Base-by-base conservation (phyloP, 2,329 filamentous ascomycete genomes). In the Teratosphaeria gauchensis region DNA sequence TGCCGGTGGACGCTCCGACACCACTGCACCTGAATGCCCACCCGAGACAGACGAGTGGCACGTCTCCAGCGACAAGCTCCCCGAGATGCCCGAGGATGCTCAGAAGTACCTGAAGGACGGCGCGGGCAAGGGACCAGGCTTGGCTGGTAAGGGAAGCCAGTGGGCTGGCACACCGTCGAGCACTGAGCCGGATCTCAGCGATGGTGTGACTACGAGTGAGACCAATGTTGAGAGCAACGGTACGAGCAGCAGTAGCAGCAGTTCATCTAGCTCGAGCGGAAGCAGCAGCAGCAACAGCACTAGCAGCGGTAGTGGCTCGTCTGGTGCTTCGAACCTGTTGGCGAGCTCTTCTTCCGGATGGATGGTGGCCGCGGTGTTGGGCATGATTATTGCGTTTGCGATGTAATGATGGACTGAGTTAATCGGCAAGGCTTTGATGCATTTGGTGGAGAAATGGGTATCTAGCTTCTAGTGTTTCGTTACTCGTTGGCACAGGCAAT, bases 61-160 rank as follows among this genome's bases (percentile, higher is more conserved):
- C 51, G 81, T 86, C 53, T 66, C 64, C 62, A 75, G 79, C 61
- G 67, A 69, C 19, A 60, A 67, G 30, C 80, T 86, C 12, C 84
- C 84, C 30, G 77, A 79, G 54, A 81, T 85, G 59, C 84, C 84
- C 16, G 68, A 73, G 8, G 76, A 75, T 51, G 82, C 82, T 16
- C 69, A 76, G 71, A 77, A 81, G 67, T 84, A 77, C 74, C 76
- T 86, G 72, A 76, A 75, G 57, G 70, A 79, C 4, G 84, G 84
- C 65, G 82, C 82, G 54, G 84, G 84, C 54, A 73, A 72, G 32
- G 82, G 79, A 3, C 75, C 75, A 28, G 84, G 84, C 65, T 79
- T 86, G 58, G 62, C 60, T 14, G 82, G 32, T 57, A 68, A 73
- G 48, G 78, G 78, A 57, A 72, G 76, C 55, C 76, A 74, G 48